These are phyloP conservation scores for Volvox carteri DNA, from an alignment of 163 green algal genomes.

Conservation along the genomic window DNA sequence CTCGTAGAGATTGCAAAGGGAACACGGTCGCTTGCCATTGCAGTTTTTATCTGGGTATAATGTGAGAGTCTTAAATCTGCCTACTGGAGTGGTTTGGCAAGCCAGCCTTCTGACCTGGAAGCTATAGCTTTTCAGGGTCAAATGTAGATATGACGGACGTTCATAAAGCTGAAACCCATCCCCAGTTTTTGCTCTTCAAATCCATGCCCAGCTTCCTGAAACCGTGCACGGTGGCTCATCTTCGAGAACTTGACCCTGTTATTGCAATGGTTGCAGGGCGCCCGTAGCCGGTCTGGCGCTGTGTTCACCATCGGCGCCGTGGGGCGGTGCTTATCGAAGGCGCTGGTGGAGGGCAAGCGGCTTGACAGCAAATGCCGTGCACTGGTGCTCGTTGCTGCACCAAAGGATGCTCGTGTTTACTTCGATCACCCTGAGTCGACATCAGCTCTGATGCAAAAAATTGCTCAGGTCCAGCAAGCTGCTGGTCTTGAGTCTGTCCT, in stretches of 20 bases:
- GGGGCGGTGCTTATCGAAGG: conserved; percentile 81
- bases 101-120: no score
- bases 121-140: no score
- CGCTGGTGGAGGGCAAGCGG: conserved; percentile 74
- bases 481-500: conserved; percentile 68
- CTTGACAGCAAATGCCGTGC: conserved; percentile 74
- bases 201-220: no score
- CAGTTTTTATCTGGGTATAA: no score
- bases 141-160: no score
- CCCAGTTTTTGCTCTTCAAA: background rate
- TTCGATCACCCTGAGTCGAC: conserved; percentile 69
- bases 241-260: no score
- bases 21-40: no score
- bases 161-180: background rate
- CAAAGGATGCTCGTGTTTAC: conserved; percentile 74
- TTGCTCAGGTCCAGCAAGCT: conserved; percentile 72
- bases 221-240: no score
- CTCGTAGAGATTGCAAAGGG: no score
- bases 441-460: conserved; percentile 66
- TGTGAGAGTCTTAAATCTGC: no score
- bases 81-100: no score
- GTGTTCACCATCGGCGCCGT: conserved; percentile 86
- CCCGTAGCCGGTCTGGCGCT: conserved; percentile 59
- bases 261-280: conserved; percentile 59
- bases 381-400: conserved; percentile 81